A percentile compares a stretch with the other conserved stretches of the same genome.
Conservation (phyloP, 1,284 basidiomycete genomes). For the Taiwanofungus camphoratus region DNA sequence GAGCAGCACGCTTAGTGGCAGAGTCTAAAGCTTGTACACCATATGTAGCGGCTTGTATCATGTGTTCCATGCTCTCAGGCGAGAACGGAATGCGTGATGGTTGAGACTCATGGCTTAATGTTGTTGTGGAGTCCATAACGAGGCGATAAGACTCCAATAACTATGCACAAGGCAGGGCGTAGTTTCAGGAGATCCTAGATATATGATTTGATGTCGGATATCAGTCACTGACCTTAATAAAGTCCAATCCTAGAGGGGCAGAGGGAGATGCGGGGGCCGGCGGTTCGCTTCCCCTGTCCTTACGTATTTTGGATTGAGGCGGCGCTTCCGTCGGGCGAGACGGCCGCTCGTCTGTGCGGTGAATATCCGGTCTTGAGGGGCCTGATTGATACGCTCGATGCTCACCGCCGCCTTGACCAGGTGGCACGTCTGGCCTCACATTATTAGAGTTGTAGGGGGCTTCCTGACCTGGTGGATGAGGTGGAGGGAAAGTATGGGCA, state of each 20-base stretch:
- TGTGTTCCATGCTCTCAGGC: constrained; percentile 38
- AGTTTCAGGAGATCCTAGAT: no score
- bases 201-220: no score
- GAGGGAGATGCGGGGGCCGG: constrained; percentile 15
- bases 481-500: constrained; percentile 21
- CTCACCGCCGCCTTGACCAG: constrained; percentile 12
- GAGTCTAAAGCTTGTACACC: constrained; percentile 48
- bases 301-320: constrained; percentile 20
- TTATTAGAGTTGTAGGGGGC: constrained; percentile 28
- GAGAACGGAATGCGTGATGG: constrained; percentile 25
- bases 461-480: constrained; percentile 23
- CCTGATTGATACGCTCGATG: constrained; percentile 20
- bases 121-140: constrained; percentile 35
- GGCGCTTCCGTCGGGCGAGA: constrained; percentile 17
- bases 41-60: constrained; percentile 44
- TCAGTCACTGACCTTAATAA: constrained; percentile 40
- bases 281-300: constrained; percentile 18
- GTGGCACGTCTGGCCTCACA: constrained; percentile 26
- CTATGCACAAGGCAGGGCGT: constrained; percentile 20
- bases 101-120: constrained; percentile 25
- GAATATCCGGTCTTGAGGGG: constrained; percentile 26
- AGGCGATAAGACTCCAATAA: constrained; percentile 42
- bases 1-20: constrained; percentile 24
- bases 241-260: constrained; percentile 37
- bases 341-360: constrained; percentile 22